Evolutionary conservation across 495 filamentous ascomycete genomes (phyloP), one percentile per base, ranked within the genome.

Genomic region (Podospora conica): DNA sequence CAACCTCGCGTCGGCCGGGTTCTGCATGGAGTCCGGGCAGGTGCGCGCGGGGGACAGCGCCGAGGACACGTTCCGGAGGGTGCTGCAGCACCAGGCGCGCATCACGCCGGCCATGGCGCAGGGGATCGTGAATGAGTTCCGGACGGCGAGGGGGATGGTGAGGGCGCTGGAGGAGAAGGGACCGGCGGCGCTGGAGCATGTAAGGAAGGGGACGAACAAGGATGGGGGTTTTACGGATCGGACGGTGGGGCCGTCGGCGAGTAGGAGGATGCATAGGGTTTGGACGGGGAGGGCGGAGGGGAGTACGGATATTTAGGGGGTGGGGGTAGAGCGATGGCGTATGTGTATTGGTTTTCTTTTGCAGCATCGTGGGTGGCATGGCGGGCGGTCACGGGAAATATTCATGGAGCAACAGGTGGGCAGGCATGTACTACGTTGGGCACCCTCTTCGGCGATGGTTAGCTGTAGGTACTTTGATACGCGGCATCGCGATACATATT

Each of bases 21-120:
- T 95, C 78, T 94, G 91, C 76, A 92, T 94, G 87, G 91, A 92
- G 53, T 77, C 79, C 0, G 92, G 92, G 0, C 92, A 95, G 73
- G 90, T 95, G 33, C 89, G 88, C 59, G 83, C 87, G 0, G 92
- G 91, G 55, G 84, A 88, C 21, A 85, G 86, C 59, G 79, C 84
- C 20, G 69, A 77, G 21, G 91, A 95, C 68, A 93, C 87, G 0
- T 95, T 88, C 66, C 76, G 86, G 55, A 87, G 87, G 68, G 91
- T 94, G 90, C 79, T 96, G 55, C 88, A 93, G 75, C 88, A 92
- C 76, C 83, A 94, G 23, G 79, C 83, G 27, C 86, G 90, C 21
- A 81, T 96, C 15, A 94, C 92, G 8, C 83, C 86, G 0, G 82
- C 88, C 1, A 84, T 92, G 69, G 91, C 92, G 0, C 87, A 88